Base-by-base conservation (phyloP, 2,329 filamentous ascomycete genomes). In the Sarocladiaceae sp. region DNA sequence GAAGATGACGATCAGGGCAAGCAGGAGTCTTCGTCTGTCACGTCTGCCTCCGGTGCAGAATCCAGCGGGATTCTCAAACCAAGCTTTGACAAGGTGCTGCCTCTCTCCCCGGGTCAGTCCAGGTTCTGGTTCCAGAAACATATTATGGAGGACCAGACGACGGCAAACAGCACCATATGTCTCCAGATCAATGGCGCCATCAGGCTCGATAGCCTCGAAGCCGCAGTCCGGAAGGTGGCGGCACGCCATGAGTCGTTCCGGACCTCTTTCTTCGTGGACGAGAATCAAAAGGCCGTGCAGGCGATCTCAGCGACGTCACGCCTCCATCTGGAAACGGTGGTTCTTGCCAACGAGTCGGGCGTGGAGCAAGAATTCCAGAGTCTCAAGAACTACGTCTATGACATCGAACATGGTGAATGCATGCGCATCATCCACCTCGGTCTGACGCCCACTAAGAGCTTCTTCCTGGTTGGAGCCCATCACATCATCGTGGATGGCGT, bases 401-500 rank as follows among this genome's bases (percentile, higher is more conserved):
- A 75, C 49, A 53, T 79, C 10, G 63, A 62, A 13, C 57, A 56
- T 7, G 70, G 71, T 10, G 59, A 71, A 4, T 50, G 59, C 2
- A 50, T 73, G 5, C 59, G 62, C 5, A 56, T 73, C 3, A 50
- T 59, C 3, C 58, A 76, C 1, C 58, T 77, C 3, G 60, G 68
- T 0, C 58, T 64, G 11, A 65, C 63, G 0, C 54, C 60, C 1
- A 61, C 58, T 0, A 51, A 55, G 7, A 71, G 77, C 55, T 71
- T 64, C 56, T 54, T 80, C 2, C 44, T 82, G 0, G 52, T 80
- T 12, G 65, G 63, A 4, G 69, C 67, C 37, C 77, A 80, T 54
- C 77, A 80, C 57, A 78, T 81, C 33, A 64, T 68, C 37, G 71
- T 80, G 66, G 78, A 82, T 54, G 75, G 72, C 1, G 56, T 72